Conservation (phyloP, 352 stramenopile genomes). For the Phytopythium montanum region DNA sequence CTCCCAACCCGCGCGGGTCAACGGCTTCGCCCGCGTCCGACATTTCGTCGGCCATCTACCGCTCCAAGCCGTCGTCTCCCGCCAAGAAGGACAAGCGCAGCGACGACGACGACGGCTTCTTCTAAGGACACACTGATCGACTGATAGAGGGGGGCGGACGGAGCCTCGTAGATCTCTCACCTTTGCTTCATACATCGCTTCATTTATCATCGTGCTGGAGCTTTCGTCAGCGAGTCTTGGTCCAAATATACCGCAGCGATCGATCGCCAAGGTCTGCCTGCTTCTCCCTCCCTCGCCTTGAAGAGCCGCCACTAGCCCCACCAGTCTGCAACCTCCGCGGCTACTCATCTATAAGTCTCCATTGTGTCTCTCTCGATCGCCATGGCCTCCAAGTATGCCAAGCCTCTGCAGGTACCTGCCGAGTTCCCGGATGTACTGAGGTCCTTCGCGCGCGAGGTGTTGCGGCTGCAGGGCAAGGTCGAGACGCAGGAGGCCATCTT, state of each 20-base stretch:
- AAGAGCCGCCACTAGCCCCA: not conserved
- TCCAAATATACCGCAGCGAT: not conserved
- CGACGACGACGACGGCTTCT: slow-evolving; percentile 10
- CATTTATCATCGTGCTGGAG: not conserved
- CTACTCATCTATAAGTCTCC: not conserved
- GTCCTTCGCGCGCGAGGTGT: slow-evolving; percentile 73
- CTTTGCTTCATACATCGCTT: not conserved
- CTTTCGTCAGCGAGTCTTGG: not conserved
- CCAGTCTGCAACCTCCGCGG: not conserved
- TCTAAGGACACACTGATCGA: slow-evolving; percentile 3
- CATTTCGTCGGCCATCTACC: slow-evolving; percentile 44
- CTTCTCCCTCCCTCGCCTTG: too few species aligned
- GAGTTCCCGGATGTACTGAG: slow-evolving; percentile 76
- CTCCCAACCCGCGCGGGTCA: slow-evolving; percentile 4
- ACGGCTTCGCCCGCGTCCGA: slow-evolving; percentile 4
- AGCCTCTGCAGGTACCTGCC: slow-evolving; percentile 65
- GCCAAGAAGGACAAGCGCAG: slow-evolving; percentile 12
- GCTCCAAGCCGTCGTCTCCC: slow-evolving; percentile 22
- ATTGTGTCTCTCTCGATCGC: not conserved
- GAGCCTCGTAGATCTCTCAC: not conserved
- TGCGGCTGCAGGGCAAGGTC: slow-evolving; percentile 80
- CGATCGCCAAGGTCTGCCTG: not conserved
- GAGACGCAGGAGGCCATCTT: slow-evolving; percentile 80
- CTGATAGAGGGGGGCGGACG: not conserved
- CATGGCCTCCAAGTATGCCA: slow-evolving; percentile 86